Base-by-base conservation (phyloP, 495 filamentous ascomycete species). In the Trichoderma virens region DNA sequence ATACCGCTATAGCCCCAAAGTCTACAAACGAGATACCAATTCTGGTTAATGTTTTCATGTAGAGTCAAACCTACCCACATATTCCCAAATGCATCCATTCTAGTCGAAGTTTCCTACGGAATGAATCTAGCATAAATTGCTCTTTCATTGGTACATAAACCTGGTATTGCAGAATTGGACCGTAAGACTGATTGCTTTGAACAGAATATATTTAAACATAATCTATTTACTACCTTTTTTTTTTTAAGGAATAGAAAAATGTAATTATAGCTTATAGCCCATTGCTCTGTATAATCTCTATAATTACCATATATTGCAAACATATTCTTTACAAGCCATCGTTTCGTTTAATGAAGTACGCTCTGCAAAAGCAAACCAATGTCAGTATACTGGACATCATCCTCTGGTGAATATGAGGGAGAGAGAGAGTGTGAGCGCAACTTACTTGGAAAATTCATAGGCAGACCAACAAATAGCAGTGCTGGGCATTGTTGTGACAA, bases 401-500 rank as follows among this genome's bases (percentile, higher is more conserved):
- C 5, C n/a, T 47, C 18, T 2, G 16, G 18, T 6, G 16, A 45
- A 11, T 41, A 45, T 27, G 45, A 18, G 56, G 11, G 23, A 51
- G 18, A 5, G 30, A 59, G 27, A 34, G 35, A 18, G 16, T 16
- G 30, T 27, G 45, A 31, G 31, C 0, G 62, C 63, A 59, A 78
- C 80, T 69, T 69, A 83, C 82, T 84, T 85, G 62, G 80, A 85
- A 59, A 82, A 82, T 68, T 85, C 82, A 69, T 78, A 80, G 59
- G 83, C 91, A 65, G 83, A 92, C 93, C 94, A 99, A 80, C 94
- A 99, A 70, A 99, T 99, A 5, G 94, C 94, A 38, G 94, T 98
- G 75, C 92, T 96, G 27, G 94, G 94, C 91, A 97, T 97, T 11
- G 94, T 95, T 2, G 93, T 96, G 66, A 99, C 85, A 39, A 99